Evolutionary conservation across 1,284 basidiomycete species (phyloP), one percentile per base, ranked within the genome.

Genomic region (Cryptococcus deneoformans): DNA sequence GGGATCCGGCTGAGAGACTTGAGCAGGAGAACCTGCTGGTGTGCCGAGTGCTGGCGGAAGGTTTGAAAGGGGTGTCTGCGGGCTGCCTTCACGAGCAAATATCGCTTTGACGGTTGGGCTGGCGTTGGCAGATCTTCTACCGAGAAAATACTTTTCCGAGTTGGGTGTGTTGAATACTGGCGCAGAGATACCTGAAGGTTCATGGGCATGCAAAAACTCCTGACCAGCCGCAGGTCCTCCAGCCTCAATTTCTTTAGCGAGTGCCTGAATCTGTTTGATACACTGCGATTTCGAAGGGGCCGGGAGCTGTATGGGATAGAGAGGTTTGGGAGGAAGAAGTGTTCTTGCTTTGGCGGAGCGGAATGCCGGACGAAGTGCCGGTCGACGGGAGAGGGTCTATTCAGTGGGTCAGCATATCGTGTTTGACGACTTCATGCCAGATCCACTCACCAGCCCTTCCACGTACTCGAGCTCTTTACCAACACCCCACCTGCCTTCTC

Each of bases 381-480:
- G 74, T 12, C 77, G 64, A 11, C 59, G 62, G 12, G 57, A 46
- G 0, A 72, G 57, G 0, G 66, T 66, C 71, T 74, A 54, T 29
- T 10, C 3, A 14, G 29, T 5, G 29, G 14, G 57, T 29, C 16
- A 47, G 46, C 20, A 47, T 29, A 11, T 12, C 11, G 16, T 3
- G 40, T 29, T 5, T 5, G 29, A 34, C 29, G 12, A 7, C 7
- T 10, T 3, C 14, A 12, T 20, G 47, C 35, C 29, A 7, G 37
- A 48, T 14, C 24, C 4, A 67, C 73, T 54, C 47, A 75, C 74
- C 57, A 75, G 49, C 29, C 55, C 60, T 49, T 76, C 75, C 12
- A 78, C 63, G 46, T 65, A 66, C 47, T 76, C 75, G 43, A 78
- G 62, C 54, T 73, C 73, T 46, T 72, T 71, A 4, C 73, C 73